A percentile compares a stretch with the other conserved stretches of the same genome.
phyloP scores from a whole-genome alignment of 2,329 filamentous ascomycete species.

The Microsporum audouinii region DNA sequence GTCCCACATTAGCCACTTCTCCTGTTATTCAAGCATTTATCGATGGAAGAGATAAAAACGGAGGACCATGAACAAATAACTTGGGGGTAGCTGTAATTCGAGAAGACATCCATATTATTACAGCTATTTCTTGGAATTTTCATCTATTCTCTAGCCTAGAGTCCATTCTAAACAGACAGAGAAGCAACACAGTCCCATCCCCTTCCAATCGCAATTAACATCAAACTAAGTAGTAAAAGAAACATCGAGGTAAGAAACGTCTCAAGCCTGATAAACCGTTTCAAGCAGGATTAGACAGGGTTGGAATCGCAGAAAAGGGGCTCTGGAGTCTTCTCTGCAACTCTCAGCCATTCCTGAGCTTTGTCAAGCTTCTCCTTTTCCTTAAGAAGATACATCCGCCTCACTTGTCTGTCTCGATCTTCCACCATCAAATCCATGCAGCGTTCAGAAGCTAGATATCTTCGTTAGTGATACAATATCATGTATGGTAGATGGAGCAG shows the following conservation, averaged over 20 bases:
- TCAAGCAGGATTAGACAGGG: not conserved
- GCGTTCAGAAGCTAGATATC: slow-evolving; percentile 21
- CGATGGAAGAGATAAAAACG: not conserved
- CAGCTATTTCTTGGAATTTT: no score
- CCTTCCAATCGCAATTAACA: no score
- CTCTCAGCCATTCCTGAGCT: slow-evolving; percentile 21
- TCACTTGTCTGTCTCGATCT: slow-evolving; percentile 25
- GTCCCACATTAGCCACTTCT: not conserved
- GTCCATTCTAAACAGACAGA: no score
- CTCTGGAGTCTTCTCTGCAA: slow-evolving; percentile 1
- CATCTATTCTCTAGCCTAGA: no score
- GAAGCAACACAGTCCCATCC: no score
- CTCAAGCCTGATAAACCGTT: not conserved
- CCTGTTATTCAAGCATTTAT: not conserved
- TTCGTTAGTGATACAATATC: not conserved
- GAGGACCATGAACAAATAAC: not conserved
- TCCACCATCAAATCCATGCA: slow-evolving; percentile 30
- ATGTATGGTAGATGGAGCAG: not conserved
- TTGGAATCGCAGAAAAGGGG: not conserved
- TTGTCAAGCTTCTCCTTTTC: slow-evolving; percentile 26
- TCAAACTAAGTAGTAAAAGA: not conserved
- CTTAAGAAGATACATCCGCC: slow-evolving; percentile 21
- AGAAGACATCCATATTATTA: no score
- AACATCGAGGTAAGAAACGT: not conserved
- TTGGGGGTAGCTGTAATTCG: no score